A percentile compares a stretch with the other conserved stretches of the same genome.
phyloP scores from a whole-genome alignment of 345 rosid genomes.

The Sapria himalayana region DNA sequence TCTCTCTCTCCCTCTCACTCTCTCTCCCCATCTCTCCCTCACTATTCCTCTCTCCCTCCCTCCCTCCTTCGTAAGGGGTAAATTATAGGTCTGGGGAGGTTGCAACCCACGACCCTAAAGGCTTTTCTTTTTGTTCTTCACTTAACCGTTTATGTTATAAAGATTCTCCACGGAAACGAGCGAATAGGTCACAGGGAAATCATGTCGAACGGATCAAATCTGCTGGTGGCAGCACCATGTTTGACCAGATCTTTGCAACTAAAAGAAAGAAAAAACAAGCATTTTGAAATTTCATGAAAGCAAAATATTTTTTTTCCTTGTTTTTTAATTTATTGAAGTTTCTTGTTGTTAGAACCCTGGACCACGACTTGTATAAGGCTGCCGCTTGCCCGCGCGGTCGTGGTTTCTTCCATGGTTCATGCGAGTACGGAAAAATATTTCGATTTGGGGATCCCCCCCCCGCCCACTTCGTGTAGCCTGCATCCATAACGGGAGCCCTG shows the following conservation, averaged over 20 bases:
- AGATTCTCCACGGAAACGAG: constrained; percentile 14
- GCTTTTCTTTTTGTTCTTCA: constrained; percentile 7
- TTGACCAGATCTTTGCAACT: constrained; percentile 48
- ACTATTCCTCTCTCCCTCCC: too few relatives aligned
- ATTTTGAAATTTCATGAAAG: constrained; percentile 3
- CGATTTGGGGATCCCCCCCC: too few relatives aligned
- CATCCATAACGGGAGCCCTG: too few relatives aligned
- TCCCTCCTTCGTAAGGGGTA: too few relatives aligned
- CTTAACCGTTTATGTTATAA: constrained; percentile 5
- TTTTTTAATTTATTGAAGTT: constrained; percentile 7
- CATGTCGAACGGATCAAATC: constrained; percentile 28
- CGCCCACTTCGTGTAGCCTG: too few relatives aligned
- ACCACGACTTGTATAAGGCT: constrained; percentile 14
- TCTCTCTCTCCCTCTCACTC: not conserved
- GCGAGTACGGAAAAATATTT: too few relatives aligned
- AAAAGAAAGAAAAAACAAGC: constrained; percentile 6
- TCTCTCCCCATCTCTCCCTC: too few relatives aligned
- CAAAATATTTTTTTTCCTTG: not conserved
- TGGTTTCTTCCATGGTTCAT: too few relatives aligned
- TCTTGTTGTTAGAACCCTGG: constrained; percentile 8
- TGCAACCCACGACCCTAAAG: not conserved
- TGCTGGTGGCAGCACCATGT: constrained; percentile 30
- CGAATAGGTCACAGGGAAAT: constrained; percentile 35
- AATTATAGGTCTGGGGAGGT: too few relatives aligned
- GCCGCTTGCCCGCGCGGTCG: too few relatives aligned